Percentiles rank a stretch among this genome's conserved stretches.
phyloP scores from a whole-genome alignment of 768 basidiomycete genomes.

The Cystofilobasidium ferigula region DNA sequence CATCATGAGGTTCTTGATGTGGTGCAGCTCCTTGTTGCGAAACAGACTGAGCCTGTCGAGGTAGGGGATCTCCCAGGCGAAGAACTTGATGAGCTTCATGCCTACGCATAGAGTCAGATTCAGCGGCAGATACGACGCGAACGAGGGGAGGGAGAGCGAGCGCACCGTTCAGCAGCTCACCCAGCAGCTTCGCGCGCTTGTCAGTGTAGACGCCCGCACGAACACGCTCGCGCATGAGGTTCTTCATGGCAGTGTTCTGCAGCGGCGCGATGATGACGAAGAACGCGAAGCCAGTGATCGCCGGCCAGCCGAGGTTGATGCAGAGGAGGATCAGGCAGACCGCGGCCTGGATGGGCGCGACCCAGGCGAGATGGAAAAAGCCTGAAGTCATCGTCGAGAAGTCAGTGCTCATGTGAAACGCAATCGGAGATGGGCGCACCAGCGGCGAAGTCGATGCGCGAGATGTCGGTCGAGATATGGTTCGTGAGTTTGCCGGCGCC shows the following conservation, averaged over 20 bases:
- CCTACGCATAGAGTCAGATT: neutral
- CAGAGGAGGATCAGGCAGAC: conserved; percentile 23
- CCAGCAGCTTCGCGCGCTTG: conserved; percentile 51
- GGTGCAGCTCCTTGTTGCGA: conserved; percentile 13
- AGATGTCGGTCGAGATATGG: conserved; percentile 50
- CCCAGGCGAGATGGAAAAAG: conserved; percentile 37
- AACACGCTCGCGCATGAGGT: conserved; percentile 3
- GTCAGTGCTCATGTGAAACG: too few species aligned
- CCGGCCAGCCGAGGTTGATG: conserved; percentile 48
- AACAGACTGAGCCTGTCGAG: neutral
- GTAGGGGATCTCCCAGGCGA: conserved; percentile 21
- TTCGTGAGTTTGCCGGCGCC: conserved; percentile 37
- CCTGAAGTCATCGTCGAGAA: too few species aligned
- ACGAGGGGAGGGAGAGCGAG: conserved; percentile 53
- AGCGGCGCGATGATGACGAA: conserved; percentile 18
- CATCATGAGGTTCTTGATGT: conserved; percentile 19
- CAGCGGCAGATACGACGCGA: too few species aligned
- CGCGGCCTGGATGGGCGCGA: conserved; percentile 15
- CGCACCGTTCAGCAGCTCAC: conserved; percentile 50
- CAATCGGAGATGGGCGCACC: too few species aligned
- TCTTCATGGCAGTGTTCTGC: conserved; percentile 17
- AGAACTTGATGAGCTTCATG: conserved; percentile 24
- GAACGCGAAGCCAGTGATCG: conserved; percentile 19
- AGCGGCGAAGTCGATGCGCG: conserved; percentile 43
- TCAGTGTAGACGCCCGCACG: conserved; percentile 52